A percentile compares a stretch with the other conserved stretches of the same genome.
Conservation (phyloP, 345 rosid genomes). For the Gynandropsis gynandra region DNA sequence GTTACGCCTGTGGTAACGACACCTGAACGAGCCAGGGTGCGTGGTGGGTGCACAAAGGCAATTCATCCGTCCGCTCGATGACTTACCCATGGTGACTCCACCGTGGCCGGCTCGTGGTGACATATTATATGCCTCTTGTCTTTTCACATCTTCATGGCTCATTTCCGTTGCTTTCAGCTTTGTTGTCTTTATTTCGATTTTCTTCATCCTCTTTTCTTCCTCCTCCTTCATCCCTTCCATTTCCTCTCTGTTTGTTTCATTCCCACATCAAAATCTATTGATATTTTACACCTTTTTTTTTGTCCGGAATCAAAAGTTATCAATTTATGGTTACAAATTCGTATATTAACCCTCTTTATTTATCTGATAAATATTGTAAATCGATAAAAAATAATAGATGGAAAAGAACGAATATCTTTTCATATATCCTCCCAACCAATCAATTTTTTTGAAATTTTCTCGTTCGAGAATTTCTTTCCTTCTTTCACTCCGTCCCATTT, state of each 20-base stretch:
- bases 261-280: background rate
- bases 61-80: conserved; percentile 30
- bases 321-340: too few species aligned
- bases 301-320: too few species aligned
- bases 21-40: conserved; percentile 65
- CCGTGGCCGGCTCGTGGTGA: conserved; percentile 22
- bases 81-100: conserved; percentile 15
- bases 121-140: conserved; percentile 33
- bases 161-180: conserved; percentile 18
- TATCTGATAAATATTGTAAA: too few species aligned
- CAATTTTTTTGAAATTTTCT: too few species aligned
- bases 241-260: background rate
- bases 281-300: background rate
- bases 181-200: conserved; percentile 20
- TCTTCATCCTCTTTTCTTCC: conserved; percentile 17
- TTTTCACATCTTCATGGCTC: conserved; percentile 25
- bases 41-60: conserved; percentile 81
- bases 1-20: conserved; percentile 52
- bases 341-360: too few species aligned
- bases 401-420: too few species aligned
- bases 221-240: conserved; percentile 27
- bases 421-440: too few species aligned
- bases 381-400: too few species aligned
- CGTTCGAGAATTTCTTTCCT: too few species aligned
- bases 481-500: too few species aligned